Evolutionary conservation across 1,284 basidiomycete species (phyloP), one percentile per base, ranked within the genome.

Genomic region (Xanthoconium separans): DNA sequence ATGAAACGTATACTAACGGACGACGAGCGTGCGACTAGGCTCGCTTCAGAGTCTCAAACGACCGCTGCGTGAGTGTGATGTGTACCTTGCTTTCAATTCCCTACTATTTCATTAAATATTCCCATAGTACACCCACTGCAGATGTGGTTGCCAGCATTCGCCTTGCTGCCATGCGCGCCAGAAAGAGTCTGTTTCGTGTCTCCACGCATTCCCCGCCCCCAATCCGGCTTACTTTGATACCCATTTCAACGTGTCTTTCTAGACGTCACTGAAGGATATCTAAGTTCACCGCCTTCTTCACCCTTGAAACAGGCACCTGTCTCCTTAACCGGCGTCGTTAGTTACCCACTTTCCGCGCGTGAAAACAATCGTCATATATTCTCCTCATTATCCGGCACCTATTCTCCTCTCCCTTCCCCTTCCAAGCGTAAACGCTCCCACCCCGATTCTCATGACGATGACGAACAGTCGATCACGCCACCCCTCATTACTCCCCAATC

Each of bases 1-100:
- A 60, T 68, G 61, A 81, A 82, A 65, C 78, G 80, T 53, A 58
- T 70, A 9, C 65, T 76, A 11, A 78, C 76, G 36, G 74, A 75
- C 52, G 71, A 75, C 54, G 65, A 65, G 43, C 70, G 69, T 58
- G 64, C 71, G 51, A 65, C 67, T 16, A 63, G 64, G 22, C 50
- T 62, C 51, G 71, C 68, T 47, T 71, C 72, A 27, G 48, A 57
- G 46, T 58, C 54, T 44, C 62, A 69, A 29, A 44, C 40, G 22
- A 54, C 50, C 50, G 61, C 64, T 44, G 54, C 47, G 67, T 69
- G 56, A 62, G 70, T 44, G 8, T 44, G 8, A 16, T 46, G 44
- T 55, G 37, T 44, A 50, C 39, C 50, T 50, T 46, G 50, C 46
- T 33, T 54, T 40, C 44, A 50, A 24, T 51, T 42, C 15, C 16